Evolutionary conservation across 495 filamentous ascomycete species (phyloP).

Genomic region (Talaromyces ruber): DNA sequence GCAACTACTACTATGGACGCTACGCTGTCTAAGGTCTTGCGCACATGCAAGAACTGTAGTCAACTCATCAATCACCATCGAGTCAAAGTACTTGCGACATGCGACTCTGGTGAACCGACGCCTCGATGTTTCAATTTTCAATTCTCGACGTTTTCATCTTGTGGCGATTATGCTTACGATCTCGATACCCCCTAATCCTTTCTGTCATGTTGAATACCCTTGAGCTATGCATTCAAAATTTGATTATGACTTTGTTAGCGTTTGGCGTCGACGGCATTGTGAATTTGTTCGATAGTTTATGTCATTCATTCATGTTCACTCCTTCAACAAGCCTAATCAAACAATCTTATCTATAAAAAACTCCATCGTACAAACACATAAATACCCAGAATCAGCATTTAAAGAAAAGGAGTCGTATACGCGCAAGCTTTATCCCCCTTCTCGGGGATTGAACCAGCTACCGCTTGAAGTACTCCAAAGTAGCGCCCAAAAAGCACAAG

Average conservation of each 20-base stretch:
- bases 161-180: neutral
- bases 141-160: neutral
- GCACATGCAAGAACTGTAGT: neutral
- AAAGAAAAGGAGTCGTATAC: neutral
- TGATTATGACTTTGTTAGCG: neutral
- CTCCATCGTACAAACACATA: neutral
- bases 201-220: neutral
- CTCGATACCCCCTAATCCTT: conserved; percentile 3
- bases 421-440: neutral
- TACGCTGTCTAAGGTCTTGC: conserved; percentile 2
- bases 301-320: neutral
- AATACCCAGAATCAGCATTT: neutral
- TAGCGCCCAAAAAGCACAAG: neutral
- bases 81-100: neutral
- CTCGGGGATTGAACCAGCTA: neutral
- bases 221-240: neutral
- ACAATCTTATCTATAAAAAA: neutral
- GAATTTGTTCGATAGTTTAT: neutral
- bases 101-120: neutral
- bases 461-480: neutral
- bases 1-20: conserved; percentile 2
- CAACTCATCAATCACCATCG: neutral
- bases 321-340: neutral
- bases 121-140: neutral
- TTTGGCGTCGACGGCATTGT: neutral